These are phyloP conservation scores for Thielaviopsis ethacetica DNA, from an alignment of 2,329 filamentous ascomycete genomes.

Conservation along the genomic window DNA sequence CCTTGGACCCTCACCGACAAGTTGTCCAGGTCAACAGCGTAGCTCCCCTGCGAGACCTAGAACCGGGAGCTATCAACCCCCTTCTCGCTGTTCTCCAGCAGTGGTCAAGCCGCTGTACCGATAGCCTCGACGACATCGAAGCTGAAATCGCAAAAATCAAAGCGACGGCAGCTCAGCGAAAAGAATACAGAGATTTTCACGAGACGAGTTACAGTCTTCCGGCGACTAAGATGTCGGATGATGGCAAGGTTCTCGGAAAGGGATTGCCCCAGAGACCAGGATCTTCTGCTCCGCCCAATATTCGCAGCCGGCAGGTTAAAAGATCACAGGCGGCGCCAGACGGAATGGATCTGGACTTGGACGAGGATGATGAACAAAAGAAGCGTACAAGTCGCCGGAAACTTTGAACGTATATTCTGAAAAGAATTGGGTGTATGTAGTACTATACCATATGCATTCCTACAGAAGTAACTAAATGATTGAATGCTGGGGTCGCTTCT, in stretches of 20 bases:
- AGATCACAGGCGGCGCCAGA: constrained; percentile 25
- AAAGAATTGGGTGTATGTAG: background rate
- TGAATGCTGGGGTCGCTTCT: background rate
- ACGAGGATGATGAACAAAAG: constrained; percentile 29
- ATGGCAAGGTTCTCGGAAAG: background rate
- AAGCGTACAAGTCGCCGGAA: constrained; percentile 38
- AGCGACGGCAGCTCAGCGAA: constrained; percentile 17
- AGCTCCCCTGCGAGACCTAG: constrained; percentile 71
- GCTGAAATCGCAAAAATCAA: constrained; percentile 40
- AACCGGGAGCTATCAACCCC: constrained; percentile 50
- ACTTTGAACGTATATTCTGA: constrained; percentile 22
- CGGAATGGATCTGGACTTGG: constrained; percentile 40
- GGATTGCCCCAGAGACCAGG: background rate
- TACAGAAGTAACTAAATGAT: background rate
- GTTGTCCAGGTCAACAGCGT: constrained; percentile 65
- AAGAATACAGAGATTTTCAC: constrained; percentile 8
- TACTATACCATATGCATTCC: background rate
- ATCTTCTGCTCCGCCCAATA: background rate
- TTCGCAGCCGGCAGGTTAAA: constrained; percentile 5
- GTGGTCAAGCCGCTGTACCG: constrained; percentile 67
- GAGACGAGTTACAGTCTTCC: constrained; percentile 5
- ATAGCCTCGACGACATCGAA: constrained; percentile 60
- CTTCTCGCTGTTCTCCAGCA: constrained; percentile 52
- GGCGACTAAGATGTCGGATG: background rate
- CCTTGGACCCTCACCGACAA: constrained; percentile 63